phyloP scores from a whole-genome alignment of 208 protist species.

The Acanthamoeba castellanii region DNA sequence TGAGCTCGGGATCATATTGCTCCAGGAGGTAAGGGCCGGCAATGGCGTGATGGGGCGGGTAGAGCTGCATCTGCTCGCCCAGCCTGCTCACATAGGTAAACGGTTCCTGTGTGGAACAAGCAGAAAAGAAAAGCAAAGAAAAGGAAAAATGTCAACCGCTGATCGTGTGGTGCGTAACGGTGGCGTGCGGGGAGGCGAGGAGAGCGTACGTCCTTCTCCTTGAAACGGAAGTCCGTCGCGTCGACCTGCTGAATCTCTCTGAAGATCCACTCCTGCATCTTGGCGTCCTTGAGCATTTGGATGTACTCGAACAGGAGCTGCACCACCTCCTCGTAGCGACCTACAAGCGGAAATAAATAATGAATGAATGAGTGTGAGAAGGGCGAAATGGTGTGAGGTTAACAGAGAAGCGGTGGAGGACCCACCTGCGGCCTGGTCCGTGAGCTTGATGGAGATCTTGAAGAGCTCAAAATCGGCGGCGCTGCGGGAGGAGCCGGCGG shows the following conservation, averaged over 20 bases:
- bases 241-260: conserved; percentile 71
- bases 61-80: conserved; percentile 75
- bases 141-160: neutral
- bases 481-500: conserved; percentile 85
- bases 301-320: conserved; percentile 80
- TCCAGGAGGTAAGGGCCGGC: conserved; percentile 69
- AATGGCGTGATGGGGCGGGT: conserved; percentile 67
- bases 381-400: neutral
- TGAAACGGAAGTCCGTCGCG: conserved; percentile 75
- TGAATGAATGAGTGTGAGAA: neutral
- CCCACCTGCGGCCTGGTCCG: conserved; percentile 65
- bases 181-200: neutral
- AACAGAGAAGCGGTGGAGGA: neutral
- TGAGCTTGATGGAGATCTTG: conserved; percentile 78
- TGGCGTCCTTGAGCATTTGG: conserved; percentile 56
- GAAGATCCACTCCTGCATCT: conserved; percentile 81
- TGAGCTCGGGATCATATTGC: conserved; percentile 72
- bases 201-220: conserved; percentile 75
- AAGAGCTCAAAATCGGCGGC: conserved; percentile 87
- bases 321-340: conserved; percentile 75
- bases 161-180: too few relatives aligned
- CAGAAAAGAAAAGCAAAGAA: neutral
- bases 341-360: conserved; percentile 9
- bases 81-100: conserved; percentile 72
- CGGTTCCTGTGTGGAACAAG: neutral